phyloP scores from a whole-genome alignment of 306 rosid genomes.

The Lablab purpureus region DNA sequence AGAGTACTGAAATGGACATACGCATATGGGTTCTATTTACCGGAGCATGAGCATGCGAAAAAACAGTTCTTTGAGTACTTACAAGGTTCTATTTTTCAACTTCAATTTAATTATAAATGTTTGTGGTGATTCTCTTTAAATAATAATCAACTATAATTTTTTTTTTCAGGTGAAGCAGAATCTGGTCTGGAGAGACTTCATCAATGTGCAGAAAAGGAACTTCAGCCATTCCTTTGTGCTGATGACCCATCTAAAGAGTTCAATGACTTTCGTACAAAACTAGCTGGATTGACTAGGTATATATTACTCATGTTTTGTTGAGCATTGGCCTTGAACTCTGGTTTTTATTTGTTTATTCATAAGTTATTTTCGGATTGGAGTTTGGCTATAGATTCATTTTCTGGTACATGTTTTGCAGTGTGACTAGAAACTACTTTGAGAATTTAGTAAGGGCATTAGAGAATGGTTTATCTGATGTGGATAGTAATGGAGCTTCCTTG shows the following conservation, averaged over 20 bases:
- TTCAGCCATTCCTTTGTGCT: slow-evolving; percentile 62
- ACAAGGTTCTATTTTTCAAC: slow-evolving; percentile 60
- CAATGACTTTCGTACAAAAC: slow-evolving; percentile 78
- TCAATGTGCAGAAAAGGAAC: slow-evolving; percentile 85
- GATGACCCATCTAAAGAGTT: slow-evolving; percentile 69
- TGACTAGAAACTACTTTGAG: slow-evolving; percentile 74
- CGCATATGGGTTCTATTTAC: slow-evolving; percentile 92
- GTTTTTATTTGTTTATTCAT: not conserved
- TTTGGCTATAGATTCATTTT: slow-evolving; percentile 19
- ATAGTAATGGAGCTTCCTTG: slow-evolving; percentile 60
- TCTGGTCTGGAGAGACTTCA: slow-evolving; percentile 85
- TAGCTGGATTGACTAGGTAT: slow-evolving; percentile 80
- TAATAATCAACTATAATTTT: slow-evolving; percentile 2
- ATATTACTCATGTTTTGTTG: slow-evolving; percentile 26
- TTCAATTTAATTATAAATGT: slow-evolving; percentile 34
- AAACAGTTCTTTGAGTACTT: slow-evolving; percentile 81
- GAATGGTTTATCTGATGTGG: slow-evolving; percentile 66
- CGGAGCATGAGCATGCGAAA: slow-evolving; percentile 77
- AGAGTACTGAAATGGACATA: slow-evolving; percentile 98
- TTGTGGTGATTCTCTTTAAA: slow-evolving; percentile 11
- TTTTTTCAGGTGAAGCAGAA: slow-evolving; percentile 73
- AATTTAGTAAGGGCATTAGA: slow-evolving; percentile 74
- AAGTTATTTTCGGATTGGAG: not conserved
- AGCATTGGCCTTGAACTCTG: not conserved
- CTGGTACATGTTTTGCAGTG: slow-evolving; percentile 53